Base-by-base conservation (phyloP, 805 yeast species). In the Metschnikowia kunwiensis region DNA sequence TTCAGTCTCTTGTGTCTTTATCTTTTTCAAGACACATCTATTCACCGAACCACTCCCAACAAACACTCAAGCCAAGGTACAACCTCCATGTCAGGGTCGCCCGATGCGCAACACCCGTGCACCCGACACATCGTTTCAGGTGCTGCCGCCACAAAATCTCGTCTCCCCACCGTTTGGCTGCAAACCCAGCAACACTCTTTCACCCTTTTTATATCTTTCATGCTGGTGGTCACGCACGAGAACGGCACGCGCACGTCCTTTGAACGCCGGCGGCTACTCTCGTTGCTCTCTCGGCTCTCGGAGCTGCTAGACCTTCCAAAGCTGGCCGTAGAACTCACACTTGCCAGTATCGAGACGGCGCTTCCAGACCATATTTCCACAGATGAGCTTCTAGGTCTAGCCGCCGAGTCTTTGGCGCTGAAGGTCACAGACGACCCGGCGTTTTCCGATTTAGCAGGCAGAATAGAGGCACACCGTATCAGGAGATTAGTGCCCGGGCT, bases 341-440 rank as follows among this genome's bases (percentile, higher is more conserved):
- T 36, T 4, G n/a, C 9, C n/a, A 30, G 22, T 13, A 27, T 44
- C 13, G 31, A 35, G 19, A 18, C 24, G 8, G 14, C 40, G 9
- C 43, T 44, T 17, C 40, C 46, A 5, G 38, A 34, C n/a, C 20
- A 18, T 7, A 26, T 51, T 25, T 30, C 47, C 18, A 34, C 30
- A 18, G 28, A 50, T 13, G 54, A 61, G 24, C 51, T 64, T 8
- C 52, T 50, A 29, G 63, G 55, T 15, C 51, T 58, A 27, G 48
- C 54, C 5, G 54, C 63, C 12, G 72, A 67, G 40, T 43, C 57
- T 13, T 38, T 64, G 28, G 72, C 72, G 1, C 45, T 59, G 14
- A 54, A 54, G 36, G 57, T 55, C 7, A 55, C 58, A 2, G 42
- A 49, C 26, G 68, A 66, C 39, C 70, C 70, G 1, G 65, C 61